Evolutionary conservation across 441 rosid species (phyloP), one percentile per base, ranked within the genome.

Genomic region (Cnidoscolus chayamansa): DNA sequence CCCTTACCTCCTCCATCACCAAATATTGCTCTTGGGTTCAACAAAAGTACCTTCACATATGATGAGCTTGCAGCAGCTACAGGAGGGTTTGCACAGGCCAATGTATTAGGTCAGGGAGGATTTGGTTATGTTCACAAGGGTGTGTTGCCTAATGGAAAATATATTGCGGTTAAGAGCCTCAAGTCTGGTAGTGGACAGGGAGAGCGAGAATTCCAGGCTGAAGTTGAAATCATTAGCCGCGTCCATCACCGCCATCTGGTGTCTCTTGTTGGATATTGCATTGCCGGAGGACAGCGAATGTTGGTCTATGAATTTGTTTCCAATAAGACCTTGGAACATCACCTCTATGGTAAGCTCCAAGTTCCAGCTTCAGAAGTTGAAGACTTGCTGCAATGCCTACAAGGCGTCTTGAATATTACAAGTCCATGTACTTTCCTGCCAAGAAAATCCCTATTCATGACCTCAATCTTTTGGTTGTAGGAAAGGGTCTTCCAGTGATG

Each of bases 81-180:
- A 0, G 83, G 78, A 0, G 98, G 98, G 51, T 94, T 94, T 62
- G 63, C 81, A 1, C 86, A 87, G 56, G 67, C 81, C 60, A 88
- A 89, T 71, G 78, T 94, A 64, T 53, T 94, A n/a, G 98, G 98
- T 10, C 97, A 92, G 65, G 98, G 99, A 0, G 98, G 98, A 31
- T 94, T 94, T 16, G 99, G 98, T 32, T 94, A 85, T 60, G 99
- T 94, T 67, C 98, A 94, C 79, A 91, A 92, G 76, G 99, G 97
- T 1, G 86, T 91, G 17, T 78, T 94, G 81, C 88, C 89, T 6
- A 87, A 81, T 58, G 99, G 98, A 8, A 90, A 94, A 73, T 94
- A 86, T 74, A 76, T 94, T 3, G 99, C 98, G 0, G 91, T 94
- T 3, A 94, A 94, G 89, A 90, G 97, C 74, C 82, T 94, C 1